Conservation (phyloP, 176 grass and related monocot genomes). For the Juncus effusus region DNA sequence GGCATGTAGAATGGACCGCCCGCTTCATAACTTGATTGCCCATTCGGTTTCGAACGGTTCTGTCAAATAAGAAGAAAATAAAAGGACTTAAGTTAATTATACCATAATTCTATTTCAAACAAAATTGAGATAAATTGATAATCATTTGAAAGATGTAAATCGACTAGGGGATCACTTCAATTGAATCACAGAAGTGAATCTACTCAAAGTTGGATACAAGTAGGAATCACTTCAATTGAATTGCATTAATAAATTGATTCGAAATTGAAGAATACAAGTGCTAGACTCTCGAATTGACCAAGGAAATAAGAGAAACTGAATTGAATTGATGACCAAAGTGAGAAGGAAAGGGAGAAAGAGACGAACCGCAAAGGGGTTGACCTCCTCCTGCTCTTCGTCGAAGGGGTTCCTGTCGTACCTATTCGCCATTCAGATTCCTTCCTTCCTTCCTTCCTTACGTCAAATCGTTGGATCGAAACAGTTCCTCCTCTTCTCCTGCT, state of each 20-base stretch:
- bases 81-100: too few species aligned
- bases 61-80: not conserved
- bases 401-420: slow-evolving; percentile 94
- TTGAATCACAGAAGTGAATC: not conserved
- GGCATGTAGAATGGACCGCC: slow-evolving; percentile 29
- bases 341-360: not conserved
- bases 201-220: not conserved
- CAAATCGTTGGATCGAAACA: not conserved
- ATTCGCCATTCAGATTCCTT: slow-evolving; percentile 53
- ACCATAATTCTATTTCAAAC: too few species aligned
- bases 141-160: slow-evolving; percentile 1
- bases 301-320: not conserved
- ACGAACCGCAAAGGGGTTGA: slow-evolving; percentile 90
- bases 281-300: not conserved
- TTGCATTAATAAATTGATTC: too few species aligned
- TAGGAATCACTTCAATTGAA: too few species aligned
- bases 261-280: not conserved
- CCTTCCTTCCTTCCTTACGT: not conserved
- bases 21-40: slow-evolving; percentile 3
- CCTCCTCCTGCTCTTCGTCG: slow-evolving; percentile 85
- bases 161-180: slow-evolving; percentile 15
- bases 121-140: not conserved
- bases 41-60: slow-evolving; percentile 11
- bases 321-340: not conserved
- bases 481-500: slow-evolving; percentile 20